Base-by-base conservation (phyloP, 306 rosid genomes). In the Trifolium dubium region DNA sequence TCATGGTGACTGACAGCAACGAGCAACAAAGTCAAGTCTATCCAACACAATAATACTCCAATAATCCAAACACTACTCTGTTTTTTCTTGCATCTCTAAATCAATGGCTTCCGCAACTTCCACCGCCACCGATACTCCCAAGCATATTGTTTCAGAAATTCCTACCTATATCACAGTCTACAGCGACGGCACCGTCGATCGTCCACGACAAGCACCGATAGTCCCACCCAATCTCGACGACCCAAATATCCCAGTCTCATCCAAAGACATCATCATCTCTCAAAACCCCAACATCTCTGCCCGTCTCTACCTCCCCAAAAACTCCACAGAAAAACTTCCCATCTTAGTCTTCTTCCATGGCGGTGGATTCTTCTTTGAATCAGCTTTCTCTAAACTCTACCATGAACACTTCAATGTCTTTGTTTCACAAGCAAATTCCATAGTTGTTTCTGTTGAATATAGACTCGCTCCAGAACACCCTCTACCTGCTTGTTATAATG, bases 231-330 rank as follows among this genome's bases (percentile, higher is more conserved):
- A 28, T 56, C 37, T 13, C 63, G 3, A 56, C 37, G 15, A 56
- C 37, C 35, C 63, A 5, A 56, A 10, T 2, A 8, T 11, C 30
- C 32, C 60, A 7, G 59, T 53, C 12, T 53, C 59, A 10, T 56
- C 63, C 63, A 56, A 56, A 28, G 63, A 56, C 63, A 56, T 56
- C 35, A 56, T 0, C 35, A 56, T 56, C 63, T 56, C 63, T 28
- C 63, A 56, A 56, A 56, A 56, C 63, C 63, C 63, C 63, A 11
- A 10, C 8, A 28, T 56, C 63, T 56, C 63, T 6, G 63, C 63
- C 5, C 63, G 63, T 56, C 35, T 56, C 63, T 56, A 56, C 17
- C 63, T 56, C 63, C 63, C 63, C 7, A 11, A 56, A 23, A 28
- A 56, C 63, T 17, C 63, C n/a, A 10, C n/a, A 8, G 0, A 0